Evolutionary conservation across 768 basidiomycete species (phyloP).

Genomic region (Macrolepiota albuminosa): DNA sequence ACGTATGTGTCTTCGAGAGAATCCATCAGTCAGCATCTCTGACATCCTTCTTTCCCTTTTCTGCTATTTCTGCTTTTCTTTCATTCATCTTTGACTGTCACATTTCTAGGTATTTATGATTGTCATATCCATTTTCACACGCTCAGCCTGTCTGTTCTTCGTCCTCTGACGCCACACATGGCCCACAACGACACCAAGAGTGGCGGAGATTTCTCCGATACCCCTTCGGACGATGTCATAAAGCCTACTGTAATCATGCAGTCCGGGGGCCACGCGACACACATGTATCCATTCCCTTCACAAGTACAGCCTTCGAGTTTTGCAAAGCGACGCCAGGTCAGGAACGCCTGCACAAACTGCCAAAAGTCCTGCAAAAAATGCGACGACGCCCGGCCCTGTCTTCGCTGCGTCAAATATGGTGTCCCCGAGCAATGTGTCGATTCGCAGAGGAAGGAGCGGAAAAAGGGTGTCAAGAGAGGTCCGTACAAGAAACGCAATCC

Average conservation of each 20-base stretch:
- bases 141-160: conserved; percentile 15
- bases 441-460: conserved; percentile 89
- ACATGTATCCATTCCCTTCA: conserved; percentile 66
- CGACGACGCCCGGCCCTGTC: conserved; percentile 88
- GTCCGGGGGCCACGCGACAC: conserved; percentile 52
- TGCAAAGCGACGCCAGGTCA: conserved; percentile 80
- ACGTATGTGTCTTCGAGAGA: no score
- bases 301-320: conserved; percentile 47
- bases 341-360: conserved; percentile 88
- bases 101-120: no score
- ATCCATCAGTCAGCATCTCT: no score
- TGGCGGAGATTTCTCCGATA: conserved; percentile 30
- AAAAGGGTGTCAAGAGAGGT: conserved; percentile 81
- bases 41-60: no score
- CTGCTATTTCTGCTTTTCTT: no score
- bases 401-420: conserved; percentile 90
- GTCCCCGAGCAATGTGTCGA: conserved; percentile 83
- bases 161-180: conserved; percentile 19
- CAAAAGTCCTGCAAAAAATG: conserved; percentile 92
- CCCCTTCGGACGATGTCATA: conserved; percentile 27
- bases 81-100: no score
- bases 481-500: conserved; percentile 96
- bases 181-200: conserved; percentile 28
- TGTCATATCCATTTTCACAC: conserved; percentile 12
- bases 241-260: conserved; percentile 35